Evolutionary conservation across 495 filamentous ascomycete genomes (phyloP).

Genomic region (Friedmanniomyces endolithicus): DNA sequence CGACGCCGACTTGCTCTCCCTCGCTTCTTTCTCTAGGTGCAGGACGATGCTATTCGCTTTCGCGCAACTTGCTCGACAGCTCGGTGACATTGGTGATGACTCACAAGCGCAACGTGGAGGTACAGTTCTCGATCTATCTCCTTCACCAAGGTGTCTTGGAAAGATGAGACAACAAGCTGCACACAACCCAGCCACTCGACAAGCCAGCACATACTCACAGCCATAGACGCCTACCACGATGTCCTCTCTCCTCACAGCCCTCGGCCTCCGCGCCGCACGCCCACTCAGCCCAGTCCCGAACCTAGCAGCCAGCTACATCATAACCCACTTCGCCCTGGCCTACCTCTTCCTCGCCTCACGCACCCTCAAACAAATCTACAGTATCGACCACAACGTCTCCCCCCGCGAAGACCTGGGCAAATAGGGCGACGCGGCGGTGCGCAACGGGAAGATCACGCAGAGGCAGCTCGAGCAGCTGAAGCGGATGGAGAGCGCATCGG

Average conservation of each 20-base stretch:
- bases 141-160: no score
- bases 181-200: not conserved
- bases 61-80: no score
- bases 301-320: conserved; percentile 32
- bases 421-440: conserved; percentile 37
- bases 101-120: no score
- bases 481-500: conserved; percentile 37
- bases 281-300: not conserved
- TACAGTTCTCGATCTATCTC: no score
- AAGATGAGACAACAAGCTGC: not conserved
- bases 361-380: conserved; percentile 31
- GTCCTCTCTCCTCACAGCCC: conserved; percentile 8
- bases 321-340: conserved; percentile 36
- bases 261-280: conserved; percentile 6
- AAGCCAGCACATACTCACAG: not conserved
- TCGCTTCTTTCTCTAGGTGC: no score
- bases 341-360: conserved; percentile 36
- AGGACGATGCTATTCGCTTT: no score
- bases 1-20: no score
- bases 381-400: conserved; percentile 39
- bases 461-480: conserved; percentile 35
- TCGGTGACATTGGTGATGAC: no score
- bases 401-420: conserved; percentile 37
- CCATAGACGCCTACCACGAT: not conserved
- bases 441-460: conserved; percentile 38